These are phyloP conservation scores for Aspergillus costaricaensis DNA, from an alignment of 2,329 filamentous ascomycete genomes.

Conservation along the genomic window DNA sequence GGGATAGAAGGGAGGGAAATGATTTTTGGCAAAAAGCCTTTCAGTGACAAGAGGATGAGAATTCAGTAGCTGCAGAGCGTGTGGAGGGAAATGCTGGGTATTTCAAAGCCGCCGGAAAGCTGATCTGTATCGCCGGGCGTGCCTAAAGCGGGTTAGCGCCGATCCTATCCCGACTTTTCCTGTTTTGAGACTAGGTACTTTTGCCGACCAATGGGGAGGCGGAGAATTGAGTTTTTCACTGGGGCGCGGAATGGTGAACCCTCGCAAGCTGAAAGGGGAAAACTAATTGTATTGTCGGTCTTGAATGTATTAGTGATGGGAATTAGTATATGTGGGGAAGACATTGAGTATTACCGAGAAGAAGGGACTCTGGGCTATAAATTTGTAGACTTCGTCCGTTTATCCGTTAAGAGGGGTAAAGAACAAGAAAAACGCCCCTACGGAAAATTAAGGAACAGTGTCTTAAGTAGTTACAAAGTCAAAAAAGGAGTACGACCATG, in stretches of 20 bases:
- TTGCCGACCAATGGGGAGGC: constrained; percentile 7
- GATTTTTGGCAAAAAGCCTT: background rate
- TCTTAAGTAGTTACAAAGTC: background rate
- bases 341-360: background rate
- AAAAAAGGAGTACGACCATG: background rate
- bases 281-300: background rate
- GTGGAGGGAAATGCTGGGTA: constrained; percentile 18
- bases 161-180: constrained; percentile 17
- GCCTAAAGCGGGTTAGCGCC: constrained; percentile 20
- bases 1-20: background rate
- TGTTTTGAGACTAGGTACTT: constrained; percentile 12
- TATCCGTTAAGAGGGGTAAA: background rate
- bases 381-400: background rate
- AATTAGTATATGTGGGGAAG: background rate
- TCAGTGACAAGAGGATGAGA: constrained; percentile 3
- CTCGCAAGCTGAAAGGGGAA: constrained; percentile 4
- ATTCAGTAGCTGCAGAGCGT: constrained; percentile 4
- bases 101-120: constrained; percentile 20
- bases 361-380: background rate
- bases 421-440: background rate
- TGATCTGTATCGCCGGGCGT: constrained; percentile 17
- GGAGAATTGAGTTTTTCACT: background rate
- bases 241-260: background rate
- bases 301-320: no score
- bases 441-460: background rate